Evolutionary conservation across 371 early-diverging fungal genomes (phyloP).

Genomic region (Saksenaea vasiformis): DNA sequence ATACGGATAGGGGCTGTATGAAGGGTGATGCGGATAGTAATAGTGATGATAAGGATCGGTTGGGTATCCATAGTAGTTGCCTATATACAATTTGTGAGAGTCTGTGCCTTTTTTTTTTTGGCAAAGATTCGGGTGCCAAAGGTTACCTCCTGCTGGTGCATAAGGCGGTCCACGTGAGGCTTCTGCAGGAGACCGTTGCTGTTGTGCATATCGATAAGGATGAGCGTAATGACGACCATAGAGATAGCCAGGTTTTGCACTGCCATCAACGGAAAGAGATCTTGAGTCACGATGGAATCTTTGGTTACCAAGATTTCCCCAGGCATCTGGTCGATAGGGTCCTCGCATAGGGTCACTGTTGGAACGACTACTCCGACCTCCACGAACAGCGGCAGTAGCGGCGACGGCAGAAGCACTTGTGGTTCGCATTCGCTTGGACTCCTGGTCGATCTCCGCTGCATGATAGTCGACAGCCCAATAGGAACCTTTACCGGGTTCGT

Average conservation of each 20-base stretch:
- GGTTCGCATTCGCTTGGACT: slow-evolving; percentile 13
- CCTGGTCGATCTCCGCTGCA: slow-evolving; percentile 34
- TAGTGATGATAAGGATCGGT: background rate
- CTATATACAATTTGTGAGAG: background rate
- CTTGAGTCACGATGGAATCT: slow-evolving; percentile 20
- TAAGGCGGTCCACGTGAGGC: slow-evolving; percentile 2
- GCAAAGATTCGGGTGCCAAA: background rate
- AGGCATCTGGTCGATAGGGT: slow-evolving; percentile 30
- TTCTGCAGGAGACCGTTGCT: slow-evolving; percentile 5
- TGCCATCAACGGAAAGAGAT: slow-evolving; percentile 25
- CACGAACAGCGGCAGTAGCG: slow-evolving; percentile 1
- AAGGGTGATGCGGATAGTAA: background rate
- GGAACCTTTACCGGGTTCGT: slow-evolving; percentile 96
- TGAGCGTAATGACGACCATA: background rate
- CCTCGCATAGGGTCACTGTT: slow-evolving; percentile 33
- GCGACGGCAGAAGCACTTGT: slow-evolving; percentile 6
- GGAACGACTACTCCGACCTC: slow-evolving; percentile 28
- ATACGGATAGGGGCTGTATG: slow-evolving; percentile 1
- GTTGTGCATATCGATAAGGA: slow-evolving; percentile 5
- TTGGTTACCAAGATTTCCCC: slow-evolving; percentile 14
- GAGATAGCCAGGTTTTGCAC: background rate
- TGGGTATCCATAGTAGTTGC: background rate
- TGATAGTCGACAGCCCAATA: slow-evolving; percentile 86
- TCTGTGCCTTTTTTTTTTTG: background rate
- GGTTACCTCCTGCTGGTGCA: slow-evolving; percentile 2